Base-by-base conservation (phyloP, 305 asterid genomes). In the Nicotiana rustica region DNA sequence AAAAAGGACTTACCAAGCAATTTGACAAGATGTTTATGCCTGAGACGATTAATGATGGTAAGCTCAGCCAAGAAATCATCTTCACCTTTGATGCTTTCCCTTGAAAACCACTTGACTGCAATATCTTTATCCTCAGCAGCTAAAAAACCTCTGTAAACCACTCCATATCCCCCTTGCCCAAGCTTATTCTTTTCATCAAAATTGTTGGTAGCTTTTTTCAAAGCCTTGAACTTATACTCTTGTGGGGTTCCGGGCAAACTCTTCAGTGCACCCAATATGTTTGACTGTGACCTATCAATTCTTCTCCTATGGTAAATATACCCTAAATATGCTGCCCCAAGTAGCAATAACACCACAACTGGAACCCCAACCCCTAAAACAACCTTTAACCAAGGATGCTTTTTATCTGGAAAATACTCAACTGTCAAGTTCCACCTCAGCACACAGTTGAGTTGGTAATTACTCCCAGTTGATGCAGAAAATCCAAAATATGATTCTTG, bases 51-150 rank as follows among this genome's bases (percentile, higher is more conserved):
- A 73, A 96, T 96, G 52, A 96, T 93, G 2, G 98, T 93, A 60
- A 96, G 98, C 85, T 96, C 99, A 82, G 99, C 97, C 91, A 96
- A 84, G 91, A 94, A 96, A 87, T 96, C 98, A 81, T 92, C 97
- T 76, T 95, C 92, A 1, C 98, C 98, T 80, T 96, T 84, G 56
- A 95, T 86, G 15, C 85, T 95, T 56, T 90, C 99, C 86, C 98
- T 95, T 21, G 95, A 88, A 61, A 96, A 95, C 81, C 94, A 84
- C 88, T 96, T 96, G 10, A 96, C 99, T 0, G 99, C 99, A 75
- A 93, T 91, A 80, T 96, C 97, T 82, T 77, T 18, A 35, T 75
- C 80, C 79, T 92, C 98, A 67, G 81, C 90, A 9, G 75, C 89
- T 85, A 96, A 38, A 31, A 84, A 6, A 9, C 99, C 99, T 82